Evolutionary conservation across 73 alveolate species (phyloP).

Genomic region (Tetrahymena borealis): DNA sequence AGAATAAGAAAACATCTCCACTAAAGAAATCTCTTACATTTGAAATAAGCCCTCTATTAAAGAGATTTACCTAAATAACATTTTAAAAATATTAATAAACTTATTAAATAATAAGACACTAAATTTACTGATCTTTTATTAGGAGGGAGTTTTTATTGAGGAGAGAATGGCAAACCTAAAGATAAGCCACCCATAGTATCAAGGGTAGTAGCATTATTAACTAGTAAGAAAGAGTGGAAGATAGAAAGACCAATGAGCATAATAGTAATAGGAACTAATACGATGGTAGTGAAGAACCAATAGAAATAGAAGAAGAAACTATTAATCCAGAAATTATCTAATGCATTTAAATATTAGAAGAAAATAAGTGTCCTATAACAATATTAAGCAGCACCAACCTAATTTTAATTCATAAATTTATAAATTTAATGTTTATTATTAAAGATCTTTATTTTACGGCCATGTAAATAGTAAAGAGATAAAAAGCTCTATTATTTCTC

Average conservation of each 20-base stretch:
- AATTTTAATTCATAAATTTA: not conserved
- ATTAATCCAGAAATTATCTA: conserved; percentile 3
- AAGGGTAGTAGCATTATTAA: conserved; percentile 28
- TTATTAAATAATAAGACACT: not conserved
- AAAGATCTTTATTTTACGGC: not conserved
- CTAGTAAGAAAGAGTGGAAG: conserved; percentile 12
- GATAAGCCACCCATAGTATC: conserved; percentile 21
- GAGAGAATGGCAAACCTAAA: not conserved
- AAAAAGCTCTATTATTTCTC: conserved; percentile 62
- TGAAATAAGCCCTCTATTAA: conserved; percentile 35
- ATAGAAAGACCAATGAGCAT: conserved; percentile 9
- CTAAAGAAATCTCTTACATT: conserved; percentile 32
- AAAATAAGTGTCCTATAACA: conserved; percentile 21
- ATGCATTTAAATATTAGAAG: conserved; percentile 7
- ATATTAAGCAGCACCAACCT: conserved; percentile 36
- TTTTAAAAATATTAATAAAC: not conserved
- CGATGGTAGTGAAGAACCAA: conserved; percentile 24
- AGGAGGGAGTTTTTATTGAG: not conserved
- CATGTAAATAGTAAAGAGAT: conserved; percentile 60
- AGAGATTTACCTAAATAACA: conserved; percentile 6
- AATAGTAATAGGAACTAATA: conserved; percentile 16
- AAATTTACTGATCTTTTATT: not conserved
- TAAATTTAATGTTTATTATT: not conserved
- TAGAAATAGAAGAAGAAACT: not conserved
- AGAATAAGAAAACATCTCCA: conserved; percentile 18